Evolutionary conservation across 768 basidiomycete species (phyloP), one percentile per base, ranked within the genome.

Genomic region (Podaxis mareebaensis): DNA sequence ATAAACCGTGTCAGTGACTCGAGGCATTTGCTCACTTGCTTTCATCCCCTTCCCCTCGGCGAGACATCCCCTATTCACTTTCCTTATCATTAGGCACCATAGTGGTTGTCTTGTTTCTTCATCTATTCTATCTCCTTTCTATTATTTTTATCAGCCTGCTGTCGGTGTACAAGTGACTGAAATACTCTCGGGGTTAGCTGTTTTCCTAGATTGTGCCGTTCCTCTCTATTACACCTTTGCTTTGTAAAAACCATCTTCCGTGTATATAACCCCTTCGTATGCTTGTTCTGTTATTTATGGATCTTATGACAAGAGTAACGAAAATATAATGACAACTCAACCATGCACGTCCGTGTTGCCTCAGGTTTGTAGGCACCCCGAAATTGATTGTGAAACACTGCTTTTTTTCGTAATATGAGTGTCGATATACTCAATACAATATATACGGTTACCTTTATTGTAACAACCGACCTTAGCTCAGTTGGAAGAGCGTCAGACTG

Each of bases 401-500:
- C n/a, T n/a, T 28, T 6, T 7, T 28, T 10, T 33, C 28, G 28
- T 44, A 58, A 20, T n/a, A 36, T 42, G 6, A 38, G 38, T 0
- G 36, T 13, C 15, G 12, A 58, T 12, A 24, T n/a, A 8, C 39
- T 38, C 36, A 44, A 28, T 17, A 13, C 57, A 24, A 22, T 33
- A 2, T 0, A 13, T 42, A 7, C 6, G 17, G 7, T 12, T 44
- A 15, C 0, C 8, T 2, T 0, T 36, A 22, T 39, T 11, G 36
- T 38, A 38, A 51, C 36, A 49, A 24, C 30, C 74, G 70, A 73
- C 71, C 73, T 75, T 80, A 80, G 78, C 78, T 80, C 78, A 80
- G 78, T 74, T 79, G 78, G 77, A 76, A 79, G 78, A 79, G 78
- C 78, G 73, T 72, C 67, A 77, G 76, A 79, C 78, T 78, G 77